Conservation (phyloP, 2,329 filamentous ascomycete genomes). For the Hansfordia pulvinata region DNA sequence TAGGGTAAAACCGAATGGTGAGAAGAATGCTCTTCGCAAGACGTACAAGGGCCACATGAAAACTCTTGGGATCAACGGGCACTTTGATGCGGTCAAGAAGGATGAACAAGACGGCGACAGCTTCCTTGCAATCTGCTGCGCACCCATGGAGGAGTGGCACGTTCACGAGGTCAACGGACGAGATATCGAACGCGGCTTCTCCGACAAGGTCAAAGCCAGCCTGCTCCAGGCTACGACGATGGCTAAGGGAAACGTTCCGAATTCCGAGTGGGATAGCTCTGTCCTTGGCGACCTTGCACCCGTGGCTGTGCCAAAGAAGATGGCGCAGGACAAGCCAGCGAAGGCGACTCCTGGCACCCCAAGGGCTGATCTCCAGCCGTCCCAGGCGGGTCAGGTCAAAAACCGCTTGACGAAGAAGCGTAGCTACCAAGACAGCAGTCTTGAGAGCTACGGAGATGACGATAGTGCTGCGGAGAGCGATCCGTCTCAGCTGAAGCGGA, state of each 20-base stretch:
- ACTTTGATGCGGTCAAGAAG: constrained; percentile 46
- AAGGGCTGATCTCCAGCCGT: no score
- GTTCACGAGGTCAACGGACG: constrained; percentile 38
- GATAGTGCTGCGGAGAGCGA: constrained; percentile 42
- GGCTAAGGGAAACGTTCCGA: constrained; percentile 41
- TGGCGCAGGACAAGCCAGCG: constrained; percentile 24
- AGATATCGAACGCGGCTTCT: constrained; percentile 40
- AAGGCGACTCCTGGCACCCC: no score
- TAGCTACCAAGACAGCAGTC: constrained; percentile 62
- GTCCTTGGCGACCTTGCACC: constrained; percentile 43
- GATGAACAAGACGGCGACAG: constrained; percentile 35
- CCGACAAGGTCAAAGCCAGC: constrained; percentile 24
- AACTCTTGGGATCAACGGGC: constrained; percentile 44
- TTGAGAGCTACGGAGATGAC: constrained; percentile 62
- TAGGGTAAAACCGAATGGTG: constrained; percentile 48
- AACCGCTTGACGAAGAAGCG: no score
- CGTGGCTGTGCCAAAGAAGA: constrained; percentile 20
- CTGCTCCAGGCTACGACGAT: constrained; percentile 41
- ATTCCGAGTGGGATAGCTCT: constrained; percentile 39
- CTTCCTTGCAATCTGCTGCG: constrained; percentile 35
- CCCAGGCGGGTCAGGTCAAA: no score
- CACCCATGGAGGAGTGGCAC: constrained; percentile 44
- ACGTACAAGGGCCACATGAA: constrained; percentile 59
- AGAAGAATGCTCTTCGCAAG: constrained; percentile 54
- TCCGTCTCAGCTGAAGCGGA: constrained; percentile 40